Base-by-base conservation (phyloP, 495 filamentous ascomycete species). In the Wilcoxina mikolae region DNA sequence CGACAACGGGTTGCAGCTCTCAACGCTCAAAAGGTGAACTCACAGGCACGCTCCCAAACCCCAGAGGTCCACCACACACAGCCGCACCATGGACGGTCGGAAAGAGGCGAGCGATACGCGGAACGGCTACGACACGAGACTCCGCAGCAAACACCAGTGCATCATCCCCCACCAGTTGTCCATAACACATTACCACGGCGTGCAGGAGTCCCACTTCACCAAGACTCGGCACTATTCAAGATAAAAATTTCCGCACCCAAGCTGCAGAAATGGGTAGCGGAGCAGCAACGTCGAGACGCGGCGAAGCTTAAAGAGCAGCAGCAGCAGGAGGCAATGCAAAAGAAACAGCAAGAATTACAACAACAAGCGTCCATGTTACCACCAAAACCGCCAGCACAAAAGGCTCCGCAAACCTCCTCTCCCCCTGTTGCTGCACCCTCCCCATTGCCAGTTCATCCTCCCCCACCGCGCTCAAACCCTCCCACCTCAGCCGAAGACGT, bases 1-100 rank as follows among this genome's bases (percentile, higher is more conserved):
- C 83, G 87, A 62, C 75, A 78, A 62, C 71, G 77, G 51, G 77
- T 79, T 69, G 83, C 85, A 5, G 86, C 83, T 57, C 63, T 93
- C 11, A 66, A 65, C 26, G 56, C 49, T 7, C 24, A 35, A 24
- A 47, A 55, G 12, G 59, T 57, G n/a, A 43, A 43, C 20, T 10
- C 51, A n/a, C 26, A 43, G 24, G 22, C 10, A 25, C 81, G 91
- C 35, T 95, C 89, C 12, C 84, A 87, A 60, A 95, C 91, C 0
- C 91, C 93, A 1, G 91, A 96, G 67, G 71, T 71, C 55, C 68
- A 82, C 56, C n/a, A 51, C 53, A 25, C 20, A 12, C 18, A 15
- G 15, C n/a, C n/a, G n/a, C n/a, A n/a, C n/a, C 12, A 18, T 18
- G 24, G 7, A 73, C 78, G 22, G 72, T 83, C 53, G 75, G 81